Percentiles rank a stretch among this genome's conserved stretches.
Conservation (phyloP, 2,329 filamentous ascomycete genomes). For the Clonostachys byssicola region DNA sequence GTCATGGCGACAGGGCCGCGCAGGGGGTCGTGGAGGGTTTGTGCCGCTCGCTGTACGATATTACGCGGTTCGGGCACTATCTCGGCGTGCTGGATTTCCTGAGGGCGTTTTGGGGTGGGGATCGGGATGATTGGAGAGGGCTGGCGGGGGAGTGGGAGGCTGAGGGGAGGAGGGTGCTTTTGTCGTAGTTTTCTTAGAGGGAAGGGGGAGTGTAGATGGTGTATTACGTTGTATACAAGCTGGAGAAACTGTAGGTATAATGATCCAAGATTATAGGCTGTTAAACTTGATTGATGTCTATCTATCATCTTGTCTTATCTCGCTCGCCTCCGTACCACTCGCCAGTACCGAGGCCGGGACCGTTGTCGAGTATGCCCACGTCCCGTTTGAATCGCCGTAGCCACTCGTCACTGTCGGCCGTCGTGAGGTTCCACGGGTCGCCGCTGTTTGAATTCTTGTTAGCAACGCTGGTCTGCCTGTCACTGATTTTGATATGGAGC, state of each 20-base stretch:
- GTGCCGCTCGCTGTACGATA: background rate
- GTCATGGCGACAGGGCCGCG: background rate
- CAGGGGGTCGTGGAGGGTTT: background rate
- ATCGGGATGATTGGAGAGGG: background rate
- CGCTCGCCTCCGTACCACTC: too few relatives aligned
- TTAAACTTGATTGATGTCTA: too few relatives aligned
- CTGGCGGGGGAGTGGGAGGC: too few relatives aligned
- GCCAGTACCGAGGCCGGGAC: too few relatives aligned
- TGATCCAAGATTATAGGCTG: too few relatives aligned
- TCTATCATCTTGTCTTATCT: too few relatives aligned
- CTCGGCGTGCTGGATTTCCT: background rate
- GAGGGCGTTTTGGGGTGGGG: background rate
- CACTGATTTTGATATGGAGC: background rate
- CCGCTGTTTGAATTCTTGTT: conserved; percentile 27
- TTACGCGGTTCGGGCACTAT: background rate
- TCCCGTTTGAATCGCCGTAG: conserved; percentile 51
- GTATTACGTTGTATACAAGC: too few relatives aligned
- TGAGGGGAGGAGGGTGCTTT: too few relatives aligned
- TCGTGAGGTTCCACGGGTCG: conserved; percentile 54
- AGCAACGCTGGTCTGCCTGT: background rate
- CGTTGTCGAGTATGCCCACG: conserved; percentile 29
- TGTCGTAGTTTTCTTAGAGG: too few relatives aligned
- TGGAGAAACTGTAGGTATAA: too few relatives aligned
- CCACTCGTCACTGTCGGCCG: conserved; percentile 54
- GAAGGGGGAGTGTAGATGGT: too few relatives aligned